These are phyloP conservation scores for Penicillium antarcticum DNA, from an alignment of 495 filamentous ascomycete genomes.

Conservation along the genomic window DNA sequence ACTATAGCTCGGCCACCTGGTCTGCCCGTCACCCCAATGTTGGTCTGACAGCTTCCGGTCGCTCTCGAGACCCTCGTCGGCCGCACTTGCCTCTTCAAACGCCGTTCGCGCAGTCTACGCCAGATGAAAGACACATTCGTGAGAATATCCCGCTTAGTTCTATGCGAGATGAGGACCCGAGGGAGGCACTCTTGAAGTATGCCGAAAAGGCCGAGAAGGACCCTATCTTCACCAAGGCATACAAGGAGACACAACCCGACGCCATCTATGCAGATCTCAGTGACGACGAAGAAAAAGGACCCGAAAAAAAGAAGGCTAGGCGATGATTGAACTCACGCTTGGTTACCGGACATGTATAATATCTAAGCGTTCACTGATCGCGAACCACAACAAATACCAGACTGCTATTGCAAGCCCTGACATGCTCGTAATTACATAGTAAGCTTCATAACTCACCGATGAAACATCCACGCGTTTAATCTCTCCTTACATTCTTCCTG, in stretches of 20 bases:
- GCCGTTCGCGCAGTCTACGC: constrained; percentile 86
- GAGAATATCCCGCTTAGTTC: constrained; percentile 83
- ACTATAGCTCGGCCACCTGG: constrained; percentile 47
- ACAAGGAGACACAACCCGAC: constrained; percentile 87
- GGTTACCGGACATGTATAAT: constrained; percentile 3
- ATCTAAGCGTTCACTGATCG: background rate
- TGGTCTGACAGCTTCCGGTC: constrained; percentile 77
- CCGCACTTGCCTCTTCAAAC: constrained; percentile 82
- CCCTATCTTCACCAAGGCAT: constrained; percentile 89
- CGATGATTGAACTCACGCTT: constrained; percentile 15
- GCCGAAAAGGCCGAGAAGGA: constrained; percentile 92
- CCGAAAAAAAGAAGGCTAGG: constrained; percentile 65
- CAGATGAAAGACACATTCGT: constrained; percentile 84
- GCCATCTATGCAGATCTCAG: constrained; percentile 91
- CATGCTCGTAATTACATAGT: background rate
- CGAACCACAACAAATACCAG: too few species aligned
- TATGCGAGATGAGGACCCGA: constrained; percentile 97
- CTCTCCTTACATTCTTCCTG: constrained; percentile 16
- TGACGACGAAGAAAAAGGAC: constrained; percentile 75
- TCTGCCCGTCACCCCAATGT: constrained; percentile 67
- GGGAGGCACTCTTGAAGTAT: constrained; percentile 92
- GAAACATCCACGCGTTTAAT: constrained; percentile 5
- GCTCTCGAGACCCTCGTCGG: constrained; percentile 70
- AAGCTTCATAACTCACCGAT: background rate
- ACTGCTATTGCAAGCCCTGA: too few species aligned